phyloP scores from a whole-genome alignment of 768 basidiomycete genomes.

The Boletus sp. region DNA sequence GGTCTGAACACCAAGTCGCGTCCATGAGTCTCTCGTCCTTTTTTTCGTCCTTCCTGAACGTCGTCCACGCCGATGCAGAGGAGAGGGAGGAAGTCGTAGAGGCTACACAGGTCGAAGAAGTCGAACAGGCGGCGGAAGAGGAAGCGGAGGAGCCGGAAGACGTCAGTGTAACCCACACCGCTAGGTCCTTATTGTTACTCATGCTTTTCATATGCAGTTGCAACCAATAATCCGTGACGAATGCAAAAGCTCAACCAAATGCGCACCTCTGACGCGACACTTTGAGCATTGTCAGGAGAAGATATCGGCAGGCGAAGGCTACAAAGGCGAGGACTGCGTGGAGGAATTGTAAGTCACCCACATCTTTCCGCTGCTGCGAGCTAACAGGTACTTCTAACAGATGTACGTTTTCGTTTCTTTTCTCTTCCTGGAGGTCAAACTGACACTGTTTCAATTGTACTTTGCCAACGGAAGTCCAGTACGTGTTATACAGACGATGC shows the following conservation, averaged over 20 bases:
- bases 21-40: constrained; percentile 44
- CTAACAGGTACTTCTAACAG: constrained; percentile 9
- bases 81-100: constrained; percentile 28
- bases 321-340: constrained; percentile 89
- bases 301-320: constrained; percentile 77
- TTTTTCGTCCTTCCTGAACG: constrained; percentile 43
- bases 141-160: constrained; percentile 74
- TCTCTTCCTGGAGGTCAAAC: background rate
- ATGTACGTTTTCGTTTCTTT: constrained; percentile 21
- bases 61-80: constrained; percentile 42
- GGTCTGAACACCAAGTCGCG: constrained; percentile 6
- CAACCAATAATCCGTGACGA: constrained; percentile 75
- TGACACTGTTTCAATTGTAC: constrained; percentile 5
- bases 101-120: constrained; percentile 39
- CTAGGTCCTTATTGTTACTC: background rate
- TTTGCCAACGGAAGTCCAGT: constrained; percentile 58
- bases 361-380: background rate
- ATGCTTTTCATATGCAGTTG: constrained; percentile 38
- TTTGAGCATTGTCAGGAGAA: constrained; percentile 92
- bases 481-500: constrained; percentile 30
- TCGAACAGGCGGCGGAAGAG: constrained; percentile 47
- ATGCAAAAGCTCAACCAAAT: constrained; percentile 65
- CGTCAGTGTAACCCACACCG: constrained; percentile 45
- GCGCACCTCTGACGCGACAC: constrained; percentile 70
- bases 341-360: constrained; percentile 74